A percentile compares a stretch with the other conserved stretches of the same genome.
Evolutionary conservation across 2,329 filamentous ascomycete genomes (phyloP).

Genomic region (Gaeumannomyces sp.): DNA sequence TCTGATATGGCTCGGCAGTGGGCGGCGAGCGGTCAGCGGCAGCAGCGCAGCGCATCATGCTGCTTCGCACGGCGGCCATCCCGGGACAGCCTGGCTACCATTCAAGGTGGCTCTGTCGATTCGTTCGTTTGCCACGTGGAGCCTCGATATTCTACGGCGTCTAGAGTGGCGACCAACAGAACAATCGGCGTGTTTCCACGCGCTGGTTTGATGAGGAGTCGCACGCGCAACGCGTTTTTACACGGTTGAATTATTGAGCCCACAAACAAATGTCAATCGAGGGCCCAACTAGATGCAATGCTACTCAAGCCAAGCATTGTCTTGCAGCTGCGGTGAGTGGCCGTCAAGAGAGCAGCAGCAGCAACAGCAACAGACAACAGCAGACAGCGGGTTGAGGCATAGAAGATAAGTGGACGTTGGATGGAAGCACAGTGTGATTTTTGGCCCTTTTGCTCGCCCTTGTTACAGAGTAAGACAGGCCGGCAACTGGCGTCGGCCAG

Average conservation of each 20-base stretch:
- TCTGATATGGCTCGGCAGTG: slow-evolving; percentile 1
- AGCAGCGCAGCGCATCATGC: not conserved
- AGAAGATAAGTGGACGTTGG: not conserved
- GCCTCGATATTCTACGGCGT: not conserved
- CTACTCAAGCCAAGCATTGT: not conserved
- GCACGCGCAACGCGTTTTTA: not conserved
- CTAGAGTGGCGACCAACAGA: not conserved
- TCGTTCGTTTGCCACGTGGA: not conserved
- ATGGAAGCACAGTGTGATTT: slow-evolving; percentile 1
- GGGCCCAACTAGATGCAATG: not conserved
- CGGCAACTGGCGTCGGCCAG: not conserved
- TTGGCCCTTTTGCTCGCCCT: not conserved
- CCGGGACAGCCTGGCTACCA: not conserved
- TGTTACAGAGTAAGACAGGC: not conserved
- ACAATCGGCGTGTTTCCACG: not conserved
- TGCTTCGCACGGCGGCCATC: not conserved
- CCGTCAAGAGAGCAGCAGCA: too few relatives aligned
- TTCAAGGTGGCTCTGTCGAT: not conserved
- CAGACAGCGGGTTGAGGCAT: not conserved
- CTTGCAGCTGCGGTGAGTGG: not conserved
- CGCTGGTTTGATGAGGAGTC: too few relatives aligned
- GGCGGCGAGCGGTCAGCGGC: not conserved
- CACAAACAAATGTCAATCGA: not conserved
- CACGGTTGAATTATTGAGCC: not conserved
- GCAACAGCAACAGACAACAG: not conserved